A percentile compares a stretch with the other conserved stretches of the same genome.
Conservation (phyloP, 768 basidiomycete species). For the Macrolepiota albuminosa region DNA sequence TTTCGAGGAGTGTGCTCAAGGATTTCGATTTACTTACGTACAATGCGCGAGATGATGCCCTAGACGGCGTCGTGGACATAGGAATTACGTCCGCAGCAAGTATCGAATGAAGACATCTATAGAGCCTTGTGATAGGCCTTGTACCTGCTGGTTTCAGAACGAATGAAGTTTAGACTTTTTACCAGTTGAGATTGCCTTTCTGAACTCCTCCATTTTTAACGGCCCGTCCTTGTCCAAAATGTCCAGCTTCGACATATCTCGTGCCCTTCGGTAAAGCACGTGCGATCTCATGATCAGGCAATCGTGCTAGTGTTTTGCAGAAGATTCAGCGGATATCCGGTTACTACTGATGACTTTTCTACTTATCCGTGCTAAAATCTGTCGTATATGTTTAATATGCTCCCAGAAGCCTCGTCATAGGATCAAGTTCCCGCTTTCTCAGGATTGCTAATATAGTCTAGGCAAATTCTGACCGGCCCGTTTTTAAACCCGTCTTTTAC, state of each 20-base stretch:
- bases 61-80: slow-evolving; percentile 31
- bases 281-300: slow-evolving; percentile 9
- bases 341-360: not conserved
- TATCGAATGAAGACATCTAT: slow-evolving; percentile 30
- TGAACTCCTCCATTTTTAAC: not conserved
- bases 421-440: slow-evolving; percentile 2
- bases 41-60: slow-evolving; percentile 9
- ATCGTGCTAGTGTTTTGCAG: slow-evolving; percentile 7
- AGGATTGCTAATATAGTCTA: not conserved
- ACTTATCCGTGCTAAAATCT: not conserved
- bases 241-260: not conserved
- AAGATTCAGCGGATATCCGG: slow-evolving; percentile 12
- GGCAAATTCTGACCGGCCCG: slow-evolving; percentile 8
- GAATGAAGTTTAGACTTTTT: slow-evolving; percentile 6
- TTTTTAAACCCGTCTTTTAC: not conserved
- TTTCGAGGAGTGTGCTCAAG: not conserved
- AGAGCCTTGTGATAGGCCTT: slow-evolving; percentile 2
- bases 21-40: not conserved
- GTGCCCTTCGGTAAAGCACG: slow-evolving; percentile 8
- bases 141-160: slow-evolving; percentile 6
- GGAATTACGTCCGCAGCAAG: slow-evolving; percentile 40
- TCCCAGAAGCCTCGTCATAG: slow-evolving; percentile 9
- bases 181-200: not conserved
- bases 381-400: not conserved
- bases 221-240: slow-evolving; percentile 8